Conservation (phyloP, 345 rosid species). For the Fremontodendron californicum region DNA sequence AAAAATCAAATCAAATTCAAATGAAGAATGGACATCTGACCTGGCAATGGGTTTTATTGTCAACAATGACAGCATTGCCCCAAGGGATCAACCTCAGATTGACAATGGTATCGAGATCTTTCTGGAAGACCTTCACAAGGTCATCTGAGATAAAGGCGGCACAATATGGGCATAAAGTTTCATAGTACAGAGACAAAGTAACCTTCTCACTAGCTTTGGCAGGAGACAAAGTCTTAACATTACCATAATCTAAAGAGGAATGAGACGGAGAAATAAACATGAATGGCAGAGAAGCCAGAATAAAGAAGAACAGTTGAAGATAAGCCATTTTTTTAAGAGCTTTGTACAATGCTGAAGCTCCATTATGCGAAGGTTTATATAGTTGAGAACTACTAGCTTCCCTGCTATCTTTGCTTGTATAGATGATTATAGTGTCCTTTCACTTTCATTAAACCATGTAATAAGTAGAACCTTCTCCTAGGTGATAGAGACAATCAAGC, state of each 20-base stretch:
- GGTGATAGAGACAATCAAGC: background rate
- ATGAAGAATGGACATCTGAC: background rate
- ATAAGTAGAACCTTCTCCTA: background rate
- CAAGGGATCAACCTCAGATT: slow-evolving; percentile 36
- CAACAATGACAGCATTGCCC: slow-evolving; percentile 27
- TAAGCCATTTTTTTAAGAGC: background rate
- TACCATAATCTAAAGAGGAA: background rate
- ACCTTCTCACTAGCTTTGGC: slow-evolving; percentile 13
- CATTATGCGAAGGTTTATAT: background rate
- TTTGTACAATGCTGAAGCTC: background rate
- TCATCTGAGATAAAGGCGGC: slow-evolving; percentile 32
- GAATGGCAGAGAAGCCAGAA: background rate
- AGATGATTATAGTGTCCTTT: background rate
- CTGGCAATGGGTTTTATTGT: background rate
- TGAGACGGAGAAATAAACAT: background rate
- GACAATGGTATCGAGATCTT: slow-evolving; percentile 30
- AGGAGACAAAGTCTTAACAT: background rate
- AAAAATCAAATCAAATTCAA: background rate
- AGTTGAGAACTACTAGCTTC: background rate
- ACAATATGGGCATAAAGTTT: slow-evolving; percentile 67
- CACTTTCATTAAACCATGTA: background rate
- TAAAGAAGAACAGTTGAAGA: background rate
- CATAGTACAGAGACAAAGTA: slow-evolving; percentile 55
- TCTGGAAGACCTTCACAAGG: slow-evolving; percentile 20
- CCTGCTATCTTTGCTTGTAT: background rate